Evolutionary conservation across 768 basidiomycete genomes (phyloP).

Genomic region (Suillus hirtellus): DNA sequence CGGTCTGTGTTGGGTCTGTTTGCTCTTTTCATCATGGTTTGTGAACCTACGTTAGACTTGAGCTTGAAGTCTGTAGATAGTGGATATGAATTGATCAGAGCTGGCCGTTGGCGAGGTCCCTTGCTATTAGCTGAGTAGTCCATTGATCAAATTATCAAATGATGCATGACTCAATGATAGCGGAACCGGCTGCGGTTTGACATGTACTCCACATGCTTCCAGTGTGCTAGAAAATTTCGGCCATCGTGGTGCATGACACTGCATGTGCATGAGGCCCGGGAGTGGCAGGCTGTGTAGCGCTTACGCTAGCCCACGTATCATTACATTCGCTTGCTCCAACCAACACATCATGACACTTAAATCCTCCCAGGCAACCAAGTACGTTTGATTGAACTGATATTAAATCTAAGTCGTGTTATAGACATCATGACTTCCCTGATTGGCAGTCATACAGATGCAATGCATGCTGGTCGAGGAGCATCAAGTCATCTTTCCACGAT

Average conservation of each 20-base stretch:
- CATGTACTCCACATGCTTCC: background rate
- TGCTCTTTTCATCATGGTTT: no score
- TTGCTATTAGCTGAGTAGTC: background rate
- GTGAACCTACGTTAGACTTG: no score
- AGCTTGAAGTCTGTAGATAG: no score
- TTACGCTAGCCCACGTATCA: background rate
- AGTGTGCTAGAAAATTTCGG: background rate
- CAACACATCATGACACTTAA: background rate
- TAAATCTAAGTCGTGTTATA: background rate
- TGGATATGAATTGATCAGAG: background rate
- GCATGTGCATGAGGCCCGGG: background rate
- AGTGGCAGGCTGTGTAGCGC: background rate
- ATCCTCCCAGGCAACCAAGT: background rate
- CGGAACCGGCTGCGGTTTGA: background rate
- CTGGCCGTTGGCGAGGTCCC: background rate
- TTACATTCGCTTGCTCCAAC: background rate
- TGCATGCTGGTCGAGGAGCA: background rate
- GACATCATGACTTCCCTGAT: background rate
- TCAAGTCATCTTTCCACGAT: background rate
- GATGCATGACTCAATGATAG: background rate
- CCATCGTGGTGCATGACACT: no score
- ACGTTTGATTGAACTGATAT: background rate
- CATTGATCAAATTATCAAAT: background rate
- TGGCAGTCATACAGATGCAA: background rate
- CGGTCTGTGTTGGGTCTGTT: no score